A percentile compares a stretch with the other conserved stretches of the same genome.
phyloP scores from a whole-genome alignment of 768 basidiomycete species.

The Agrocybe pediades region DNA sequence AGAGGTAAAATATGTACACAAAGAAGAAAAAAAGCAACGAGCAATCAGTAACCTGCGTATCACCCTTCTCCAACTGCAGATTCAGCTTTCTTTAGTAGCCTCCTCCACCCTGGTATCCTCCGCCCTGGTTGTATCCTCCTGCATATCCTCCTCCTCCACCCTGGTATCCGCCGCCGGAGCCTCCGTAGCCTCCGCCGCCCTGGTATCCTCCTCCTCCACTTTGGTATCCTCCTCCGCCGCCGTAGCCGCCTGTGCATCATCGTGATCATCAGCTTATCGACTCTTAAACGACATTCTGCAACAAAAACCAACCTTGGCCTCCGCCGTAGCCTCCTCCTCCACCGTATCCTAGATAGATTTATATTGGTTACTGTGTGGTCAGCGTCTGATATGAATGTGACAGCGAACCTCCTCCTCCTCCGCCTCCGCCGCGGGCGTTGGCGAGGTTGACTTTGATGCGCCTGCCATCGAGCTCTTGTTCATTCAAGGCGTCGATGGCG shows the following conservation, averaged over 20 bases:
- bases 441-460: conserved; percentile 88
- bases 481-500: conserved; percentile 80
- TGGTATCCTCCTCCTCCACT: conserved; percentile 30
- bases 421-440: conserved; percentile 66
- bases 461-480: conserved; percentile 92
- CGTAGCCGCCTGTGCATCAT: conserved; percentile 15
- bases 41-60: conserved; percentile 14
- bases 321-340: conserved; percentile 27
- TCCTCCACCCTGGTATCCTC: conserved; percentile 8
- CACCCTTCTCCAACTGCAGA: too few relatives aligned
- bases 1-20: too few relatives aligned
- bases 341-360: conserved; percentile 24
- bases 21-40: conserved; percentile 4
- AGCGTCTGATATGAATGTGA: conserved; percentile 6
- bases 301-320: conserved; percentile 16
- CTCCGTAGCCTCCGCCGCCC: conserved; percentile 23
- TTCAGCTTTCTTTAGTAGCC: too few relatives aligned
- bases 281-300: neutral
- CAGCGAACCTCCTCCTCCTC: conserved; percentile 43
- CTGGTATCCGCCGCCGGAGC: conserved; percentile 13
- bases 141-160: conserved; percentile 16
- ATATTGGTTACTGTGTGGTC: conserved; percentile 7
- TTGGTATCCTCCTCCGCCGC: conserved; percentile 30
- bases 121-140: conserved; percentile 17
- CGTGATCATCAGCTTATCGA: neutral